Percentiles rank a stretch among this genome's conserved stretches.
These are phyloP conservation scores for Aspergillus caelatus DNA, from an alignment of 2,329 filamentous ascomycete genomes.

Conservation along the genomic window DNA sequence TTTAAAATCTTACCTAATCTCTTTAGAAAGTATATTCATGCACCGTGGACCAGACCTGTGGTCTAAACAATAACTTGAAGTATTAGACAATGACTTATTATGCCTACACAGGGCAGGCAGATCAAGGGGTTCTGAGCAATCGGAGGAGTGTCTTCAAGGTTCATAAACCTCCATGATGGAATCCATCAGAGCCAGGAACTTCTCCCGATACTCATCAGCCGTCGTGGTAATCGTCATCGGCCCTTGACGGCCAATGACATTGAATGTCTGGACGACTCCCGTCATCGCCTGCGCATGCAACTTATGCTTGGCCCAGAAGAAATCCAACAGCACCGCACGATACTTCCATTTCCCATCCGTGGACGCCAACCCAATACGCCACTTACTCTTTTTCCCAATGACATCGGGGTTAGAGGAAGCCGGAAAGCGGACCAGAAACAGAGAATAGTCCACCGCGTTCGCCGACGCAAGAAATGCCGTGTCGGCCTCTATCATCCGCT, in stretches of 20 bases:
- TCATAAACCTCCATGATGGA: constrained; percentile 44
- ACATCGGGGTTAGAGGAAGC: constrained; percentile 37
- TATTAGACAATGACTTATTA: too few relatives aligned
- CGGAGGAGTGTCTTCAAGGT: neutral
- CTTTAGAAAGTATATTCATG: neutral
- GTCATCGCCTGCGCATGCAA: constrained; percentile 68
- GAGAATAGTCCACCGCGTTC: constrained; percentile 74
- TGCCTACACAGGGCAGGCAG: too few relatives aligned
- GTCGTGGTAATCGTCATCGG: constrained; percentile 76
- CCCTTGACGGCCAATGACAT: constrained; percentile 64
- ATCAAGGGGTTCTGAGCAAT: too few relatives aligned
- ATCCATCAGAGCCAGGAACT: constrained; percentile 58
- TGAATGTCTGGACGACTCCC: constrained; percentile 65
- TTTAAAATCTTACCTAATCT: neutral
- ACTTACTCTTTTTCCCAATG: constrained; percentile 45
- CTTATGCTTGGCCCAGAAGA: constrained; percentile 78
- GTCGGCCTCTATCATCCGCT: constrained; percentile 60
- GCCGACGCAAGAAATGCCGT: constrained; percentile 63
- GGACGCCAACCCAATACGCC: constrained; percentile 65
- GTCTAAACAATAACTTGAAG: too few relatives aligned
- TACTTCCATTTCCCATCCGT: constrained; percentile 68
- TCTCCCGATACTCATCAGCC: constrained; percentile 66
- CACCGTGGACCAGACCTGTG: too few relatives aligned
- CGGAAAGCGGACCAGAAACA: constrained; percentile 68
- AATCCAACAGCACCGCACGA: constrained; percentile 69